Conservation (phyloP, 306 rosid genomes). For the Parietaria judaica region DNA sequence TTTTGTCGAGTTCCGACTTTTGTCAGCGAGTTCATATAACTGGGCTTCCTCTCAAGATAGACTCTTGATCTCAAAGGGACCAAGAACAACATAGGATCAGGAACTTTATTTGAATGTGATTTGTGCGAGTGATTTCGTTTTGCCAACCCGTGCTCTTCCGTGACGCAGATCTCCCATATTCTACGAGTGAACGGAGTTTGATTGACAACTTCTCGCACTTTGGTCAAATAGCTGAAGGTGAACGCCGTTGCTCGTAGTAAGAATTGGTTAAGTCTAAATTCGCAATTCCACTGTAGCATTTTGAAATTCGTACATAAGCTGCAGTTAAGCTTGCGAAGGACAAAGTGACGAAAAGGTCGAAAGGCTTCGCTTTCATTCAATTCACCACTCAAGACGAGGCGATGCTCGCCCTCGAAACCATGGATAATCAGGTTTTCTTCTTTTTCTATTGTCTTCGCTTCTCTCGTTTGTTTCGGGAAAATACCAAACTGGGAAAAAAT, state of each 20-base stretch:
- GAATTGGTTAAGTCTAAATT: background rate
- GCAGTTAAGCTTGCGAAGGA: conserved; percentile 65
- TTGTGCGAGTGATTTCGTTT: background rate
- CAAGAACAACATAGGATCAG: background rate
- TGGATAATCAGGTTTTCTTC: conserved; percentile 72
- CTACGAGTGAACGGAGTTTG: conserved; percentile 47
- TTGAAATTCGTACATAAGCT: background rate
- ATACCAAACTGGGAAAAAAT: background rate
- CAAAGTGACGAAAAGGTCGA: conserved; percentile 39
- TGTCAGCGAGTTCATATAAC: background rate
- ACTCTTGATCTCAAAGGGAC: background rate
- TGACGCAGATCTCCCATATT: conserved; percentile 74
- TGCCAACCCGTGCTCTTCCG: conserved; percentile 10
- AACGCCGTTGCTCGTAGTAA: conserved; percentile 6
- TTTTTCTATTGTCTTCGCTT: background rate
- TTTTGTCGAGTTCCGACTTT: no score
- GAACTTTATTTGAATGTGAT: background rate
- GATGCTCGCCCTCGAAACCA: conserved; percentile 73
- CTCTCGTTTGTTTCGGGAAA: background rate
- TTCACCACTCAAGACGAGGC: conserved; percentile 70
- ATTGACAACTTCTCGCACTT: conserved; percentile 63
- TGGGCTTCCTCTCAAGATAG: background rate
- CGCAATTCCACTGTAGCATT: background rate
- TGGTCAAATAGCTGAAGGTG: conserved; percentile 86
- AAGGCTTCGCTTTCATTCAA: conserved; percentile 84